Evolutionary conservation across 352 stramenopile species (phyloP), one percentile per base, ranked within the genome.

Genomic region (Phytophthora tentaculata): DNA sequence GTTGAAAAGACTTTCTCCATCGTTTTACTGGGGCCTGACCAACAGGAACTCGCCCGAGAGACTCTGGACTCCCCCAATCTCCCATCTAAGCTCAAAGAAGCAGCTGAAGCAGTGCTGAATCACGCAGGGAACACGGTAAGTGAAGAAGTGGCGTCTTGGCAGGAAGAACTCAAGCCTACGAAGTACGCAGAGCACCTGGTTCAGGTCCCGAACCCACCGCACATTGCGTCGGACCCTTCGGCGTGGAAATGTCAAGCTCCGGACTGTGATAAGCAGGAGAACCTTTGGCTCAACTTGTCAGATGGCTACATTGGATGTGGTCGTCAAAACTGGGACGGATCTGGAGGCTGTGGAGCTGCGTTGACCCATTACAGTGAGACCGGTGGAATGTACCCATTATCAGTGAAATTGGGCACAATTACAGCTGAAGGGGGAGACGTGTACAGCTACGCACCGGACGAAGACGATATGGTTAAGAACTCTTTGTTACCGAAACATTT

Each of bases 211-310:
- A 75, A 78, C 24, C 66, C 87, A 12, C 77, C 84, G 0, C 80
- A 84, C 43, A 86, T 96, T 53, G 81, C 86, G 45, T 90, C 87
- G 0, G 92, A 91, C 61, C 85, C 87, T 3, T 39, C 77, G 39
- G 70, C 72, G 4, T 96, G 89, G 81, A 94, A 91, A 55, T 98
- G 92, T 69, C 79, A 91, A 66, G 98, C 96, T 62, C 83, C 97
- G 45, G 85, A 97, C 51, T 98, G 88, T 70, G 97, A 98, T 48
- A 97, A 98, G 71, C 96, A 89, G 13, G 94, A 99, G 61, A 99
- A 99, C 81, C 71, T 99, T 32, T 99, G 98, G 98, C 76, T 99
- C 22, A 99, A 99, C 77, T 81, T 99, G 10, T 98, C 90, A 29
- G 87, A 95, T 64, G 89, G 89, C 12, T 95, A 81, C 72, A 92